Evolutionary conservation across 352 stramenopile genomes (phyloP).

Genomic region (Globisporangium paroecandrum): DNA sequence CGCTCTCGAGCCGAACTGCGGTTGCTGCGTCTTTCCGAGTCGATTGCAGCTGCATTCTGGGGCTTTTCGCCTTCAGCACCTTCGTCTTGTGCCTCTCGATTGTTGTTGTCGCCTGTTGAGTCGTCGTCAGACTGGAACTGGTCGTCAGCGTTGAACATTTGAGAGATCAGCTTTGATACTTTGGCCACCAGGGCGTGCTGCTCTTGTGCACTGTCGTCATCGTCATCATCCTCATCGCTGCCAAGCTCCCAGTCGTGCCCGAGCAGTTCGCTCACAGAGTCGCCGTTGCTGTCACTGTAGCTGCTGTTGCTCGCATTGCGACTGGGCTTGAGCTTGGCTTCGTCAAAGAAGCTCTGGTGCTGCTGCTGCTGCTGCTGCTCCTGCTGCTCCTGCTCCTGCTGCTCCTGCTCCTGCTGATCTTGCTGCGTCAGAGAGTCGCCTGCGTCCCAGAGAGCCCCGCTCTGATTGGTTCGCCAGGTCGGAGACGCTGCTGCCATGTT

Average conservation of each 20-base stretch:
- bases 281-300: conserved; percentile 1
- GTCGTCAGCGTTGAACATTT: conserved; percentile 6
- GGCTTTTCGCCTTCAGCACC: neutral
- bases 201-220: conserved; percentile 1
- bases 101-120: conserved; percentile 12
- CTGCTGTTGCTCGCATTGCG: neutral
- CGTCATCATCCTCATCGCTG: conserved; percentile 2
- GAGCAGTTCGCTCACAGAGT: neutral
- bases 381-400: neutral
- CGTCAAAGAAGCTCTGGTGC: conserved; percentile 1
- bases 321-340: neutral
- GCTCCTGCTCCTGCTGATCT: neutral
- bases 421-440: neutral
- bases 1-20: conserved; percentile 16
- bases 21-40: neutral
- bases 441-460: neutral
- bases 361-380: no score
- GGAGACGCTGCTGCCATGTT: conserved; percentile 2
- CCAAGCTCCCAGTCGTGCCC: neutral
- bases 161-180: conserved; percentile 31
- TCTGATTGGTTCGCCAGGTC: conserved; percentile 3
- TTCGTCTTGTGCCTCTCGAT: conserved; percentile 20
- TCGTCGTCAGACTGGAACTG: conserved; percentile 3
- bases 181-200: conserved; percentile 21
- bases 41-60: neutral